Percentiles rank a stretch among this genome's conserved stretches.
Evolutionary conservation across 2,329 filamentous ascomycete genomes (phyloP).

Genomic region (Colletotrichum somersetense): DNA sequence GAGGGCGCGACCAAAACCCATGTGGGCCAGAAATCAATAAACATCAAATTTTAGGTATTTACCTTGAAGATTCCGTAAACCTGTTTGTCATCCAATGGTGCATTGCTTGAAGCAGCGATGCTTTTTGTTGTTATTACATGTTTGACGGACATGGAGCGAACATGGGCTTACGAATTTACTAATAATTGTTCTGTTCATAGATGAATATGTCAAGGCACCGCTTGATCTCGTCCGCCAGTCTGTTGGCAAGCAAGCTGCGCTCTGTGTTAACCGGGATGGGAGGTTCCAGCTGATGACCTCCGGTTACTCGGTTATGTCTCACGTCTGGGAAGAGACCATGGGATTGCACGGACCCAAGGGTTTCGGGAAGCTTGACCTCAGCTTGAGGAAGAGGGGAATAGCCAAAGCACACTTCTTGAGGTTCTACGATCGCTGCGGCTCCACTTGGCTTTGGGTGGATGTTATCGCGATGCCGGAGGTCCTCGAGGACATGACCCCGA

Average conservation of each 20-base stretch:
- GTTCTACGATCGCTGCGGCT: neutral
- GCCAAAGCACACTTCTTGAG: neutral
- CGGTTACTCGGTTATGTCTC: neutral
- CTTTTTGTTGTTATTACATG: too few relatives aligned
- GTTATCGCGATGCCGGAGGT: neutral
- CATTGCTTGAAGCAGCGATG: too few relatives aligned
- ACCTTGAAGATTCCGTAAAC: neutral
- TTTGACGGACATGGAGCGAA: too few relatives aligned
- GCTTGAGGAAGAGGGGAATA: neutral
- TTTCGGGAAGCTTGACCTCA: neutral
- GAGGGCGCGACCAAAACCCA: neutral
- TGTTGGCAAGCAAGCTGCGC: neutral
- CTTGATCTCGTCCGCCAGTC: neutral
- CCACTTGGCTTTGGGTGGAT: neutral
- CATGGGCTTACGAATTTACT: too few relatives aligned
- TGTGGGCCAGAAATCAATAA: neutral
- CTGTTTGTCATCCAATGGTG: too few relatives aligned
- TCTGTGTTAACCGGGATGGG: neutral
- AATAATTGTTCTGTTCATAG: too few relatives aligned
- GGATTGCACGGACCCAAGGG: neutral
- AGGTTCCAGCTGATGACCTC: neutral
- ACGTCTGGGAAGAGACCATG: slow-evolving; percentile 2
- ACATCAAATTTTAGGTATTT: neutral
- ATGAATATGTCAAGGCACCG: neutral
- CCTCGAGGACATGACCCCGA: neutral